A percentile compares a stretch with the other conserved stretches of the same genome.
Evolutionary conservation across 2,329 filamentous ascomycete genomes (phyloP).

Genomic region (Sarocladium brachiariae): DNA sequence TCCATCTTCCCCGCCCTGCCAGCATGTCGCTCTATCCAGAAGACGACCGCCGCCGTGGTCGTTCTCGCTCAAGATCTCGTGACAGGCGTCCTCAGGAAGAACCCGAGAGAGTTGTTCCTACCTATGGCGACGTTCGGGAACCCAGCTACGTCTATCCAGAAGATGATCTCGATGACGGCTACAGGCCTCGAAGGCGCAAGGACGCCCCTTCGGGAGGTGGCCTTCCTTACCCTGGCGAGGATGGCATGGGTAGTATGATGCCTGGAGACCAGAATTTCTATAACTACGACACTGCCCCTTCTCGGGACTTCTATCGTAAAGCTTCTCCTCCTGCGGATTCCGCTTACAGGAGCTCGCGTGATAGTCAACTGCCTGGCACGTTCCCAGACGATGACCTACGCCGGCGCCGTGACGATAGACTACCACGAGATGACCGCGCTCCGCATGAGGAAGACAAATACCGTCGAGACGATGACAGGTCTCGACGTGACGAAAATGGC

Average conservation of each 20-base stretch:
- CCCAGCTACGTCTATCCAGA: slow-evolving; percentile 34
- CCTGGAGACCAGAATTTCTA: slow-evolving; percentile 29
- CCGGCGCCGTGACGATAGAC: neutral
- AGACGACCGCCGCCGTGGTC: slow-evolving; percentile 35
- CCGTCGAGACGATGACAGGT: slow-evolving; percentile 5
- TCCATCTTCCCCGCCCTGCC: slow-evolving; percentile 13
- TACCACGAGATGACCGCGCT: slow-evolving; percentile 1
- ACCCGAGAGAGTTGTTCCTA: slow-evolving; percentile 20
- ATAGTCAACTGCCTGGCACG: slow-evolving; percentile 26
- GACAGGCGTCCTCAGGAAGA: slow-evolving; percentile 26
- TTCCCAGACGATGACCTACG: slow-evolving; percentile 21
- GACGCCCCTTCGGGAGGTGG: slow-evolving; percentile 27
- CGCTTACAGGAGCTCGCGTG: slow-evolving; percentile 30
- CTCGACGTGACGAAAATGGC: slow-evolving; percentile 14
- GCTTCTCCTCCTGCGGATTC: slow-evolving; percentile 28
- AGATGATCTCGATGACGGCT: slow-evolving; percentile 34
- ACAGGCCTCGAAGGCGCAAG: slow-evolving; percentile 22
- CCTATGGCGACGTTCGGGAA: slow-evolving; percentile 33
- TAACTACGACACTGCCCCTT: slow-evolving; percentile 30
- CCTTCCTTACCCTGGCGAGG: slow-evolving; percentile 33
- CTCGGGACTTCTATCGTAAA: slow-evolving; percentile 24
- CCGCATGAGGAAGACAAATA: neutral
- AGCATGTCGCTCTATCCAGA: slow-evolving; percentile 47
- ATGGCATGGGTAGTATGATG: slow-evolving; percentile 29
- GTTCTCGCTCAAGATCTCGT: slow-evolving; percentile 40